Conservation (phyloP, 2,329 filamentous ascomycete genomes). For the Zalaria sp. region DNA sequence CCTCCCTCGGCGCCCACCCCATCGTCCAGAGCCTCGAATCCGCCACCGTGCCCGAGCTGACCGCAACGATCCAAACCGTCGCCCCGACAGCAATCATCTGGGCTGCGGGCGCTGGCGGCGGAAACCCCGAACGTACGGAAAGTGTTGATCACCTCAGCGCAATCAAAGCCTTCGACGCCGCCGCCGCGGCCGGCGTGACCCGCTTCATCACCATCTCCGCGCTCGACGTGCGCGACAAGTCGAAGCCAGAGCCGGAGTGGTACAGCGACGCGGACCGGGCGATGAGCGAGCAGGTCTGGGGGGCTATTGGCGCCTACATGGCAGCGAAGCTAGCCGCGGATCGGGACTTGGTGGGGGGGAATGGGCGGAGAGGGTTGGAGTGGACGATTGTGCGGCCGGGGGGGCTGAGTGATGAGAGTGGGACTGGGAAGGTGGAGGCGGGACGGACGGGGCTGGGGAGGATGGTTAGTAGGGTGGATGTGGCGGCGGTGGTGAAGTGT, state of each 20-base stretch:
- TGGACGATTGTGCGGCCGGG: slow-evolving; percentile 34
- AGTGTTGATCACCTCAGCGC: slow-evolving; percentile 46
- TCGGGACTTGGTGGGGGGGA: slow-evolving; percentile 23
- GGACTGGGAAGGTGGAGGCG: slow-evolving; percentile 24
- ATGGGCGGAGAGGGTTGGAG: slow-evolving; percentile 22
- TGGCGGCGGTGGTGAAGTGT: slow-evolving; percentile 43
- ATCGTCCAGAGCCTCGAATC: slow-evolving; percentile 30
- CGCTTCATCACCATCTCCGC: slow-evolving; percentile 55
- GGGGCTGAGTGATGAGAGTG: slow-evolving; percentile 31
- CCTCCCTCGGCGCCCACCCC: slow-evolving; percentile 26
- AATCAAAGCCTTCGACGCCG: slow-evolving; percentile 46
- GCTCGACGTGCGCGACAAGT: slow-evolving; percentile 36
- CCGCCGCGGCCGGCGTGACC: slow-evolving; percentile 40
- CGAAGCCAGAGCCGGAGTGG: slow-evolving; percentile 26
- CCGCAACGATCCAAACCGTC: slow-evolving; percentile 19
- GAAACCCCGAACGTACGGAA: slow-evolving; percentile 39
- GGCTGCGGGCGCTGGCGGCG: slow-evolving; percentile 17
- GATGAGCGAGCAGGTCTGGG: slow-evolving; percentile 24
- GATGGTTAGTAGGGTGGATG: slow-evolving; percentile 40
- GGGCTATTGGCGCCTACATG: slow-evolving; percentile 25
- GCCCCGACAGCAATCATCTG: slow-evolving; percentile 20
- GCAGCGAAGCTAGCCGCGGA: slow-evolving; percentile 30
- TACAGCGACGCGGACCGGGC: slow-evolving; percentile 25
- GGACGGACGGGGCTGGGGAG: slow-evolving; percentile 26
- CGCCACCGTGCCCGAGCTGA: slow-evolving; percentile 22